Conservation (phyloP, 805 yeast species). For the Isabelozyma heimii region DNA sequence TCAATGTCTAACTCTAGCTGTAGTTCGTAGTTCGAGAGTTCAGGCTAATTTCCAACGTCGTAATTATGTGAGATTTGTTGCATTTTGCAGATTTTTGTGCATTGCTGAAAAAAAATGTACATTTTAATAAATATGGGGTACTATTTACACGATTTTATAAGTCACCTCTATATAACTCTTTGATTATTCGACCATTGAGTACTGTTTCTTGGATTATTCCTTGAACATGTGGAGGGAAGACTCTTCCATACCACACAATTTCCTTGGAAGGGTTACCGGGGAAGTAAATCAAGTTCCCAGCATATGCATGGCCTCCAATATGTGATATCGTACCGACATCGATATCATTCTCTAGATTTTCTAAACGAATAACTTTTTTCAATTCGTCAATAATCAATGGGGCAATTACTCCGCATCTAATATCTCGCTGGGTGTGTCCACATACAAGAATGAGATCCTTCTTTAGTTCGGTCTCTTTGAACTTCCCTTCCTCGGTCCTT, state of each 20-base stretch:
- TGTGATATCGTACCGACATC: conserved; percentile 65
- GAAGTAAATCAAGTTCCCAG: conserved; percentile 73
- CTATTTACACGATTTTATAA: conserved; percentile 1
- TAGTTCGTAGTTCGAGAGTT: background rate
- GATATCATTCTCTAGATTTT: conserved; percentile 25
- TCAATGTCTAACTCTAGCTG: too few species aligned
- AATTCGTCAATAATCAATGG: conserved; percentile 57
- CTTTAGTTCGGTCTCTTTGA: conserved; percentile 9
- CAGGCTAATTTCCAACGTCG: too few species aligned
- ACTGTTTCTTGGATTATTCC: conserved; percentile 61
- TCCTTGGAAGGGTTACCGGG: conserved; percentile 36
- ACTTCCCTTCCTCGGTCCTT: background rate
- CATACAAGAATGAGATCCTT: conserved; percentile 51
- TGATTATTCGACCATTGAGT: conserved; percentile 45
- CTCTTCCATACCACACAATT: conserved; percentile 75
- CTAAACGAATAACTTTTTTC: conserved; percentile 31
- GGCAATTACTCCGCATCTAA: conserved; percentile 66
- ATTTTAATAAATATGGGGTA: background rate
- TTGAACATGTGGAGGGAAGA: conserved; percentile 62
- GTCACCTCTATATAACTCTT: conserved; percentile 55
- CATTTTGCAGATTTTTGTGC: background rate
- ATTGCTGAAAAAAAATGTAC: background rate
- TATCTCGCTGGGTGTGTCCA: conserved; percentile 64
- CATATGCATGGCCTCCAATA: conserved; percentile 84
- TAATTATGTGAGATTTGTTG: background rate